phyloP scores from a whole-genome alignment of 768 basidiomycete species.

The Boletus pseudo-olivaceus region DNA sequence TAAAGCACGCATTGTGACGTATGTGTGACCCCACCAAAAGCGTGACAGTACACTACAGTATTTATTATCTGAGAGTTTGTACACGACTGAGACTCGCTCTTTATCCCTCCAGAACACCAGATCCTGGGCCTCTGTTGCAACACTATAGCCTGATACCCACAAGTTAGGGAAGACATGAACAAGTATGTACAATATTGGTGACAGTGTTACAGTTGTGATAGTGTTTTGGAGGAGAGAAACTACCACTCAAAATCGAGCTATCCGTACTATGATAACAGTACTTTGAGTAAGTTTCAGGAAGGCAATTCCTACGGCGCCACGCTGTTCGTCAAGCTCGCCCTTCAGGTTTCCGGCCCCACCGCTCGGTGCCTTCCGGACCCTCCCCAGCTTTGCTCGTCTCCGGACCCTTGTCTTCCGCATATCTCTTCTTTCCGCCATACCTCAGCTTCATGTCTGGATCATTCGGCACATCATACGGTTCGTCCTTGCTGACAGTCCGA shows the following conservation, averaged over 20 bases:
- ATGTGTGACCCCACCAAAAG: too few relatives aligned
- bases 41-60: too few relatives aligned
- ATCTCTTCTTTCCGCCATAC: slow-evolving; percentile 22
- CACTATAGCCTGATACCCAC: too few relatives aligned
- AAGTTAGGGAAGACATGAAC: not conserved
- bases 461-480: slow-evolving; percentile 23
- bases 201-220: too few relatives aligned
- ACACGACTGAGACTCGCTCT: not conserved
- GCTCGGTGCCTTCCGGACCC: slow-evolving; percentile 38
- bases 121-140: too few relatives aligned
- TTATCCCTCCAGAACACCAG: too few relatives aligned
- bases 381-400: slow-evolving; percentile 34
- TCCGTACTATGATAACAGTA: not conserved
- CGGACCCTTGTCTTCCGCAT: slow-evolving; percentile 24
- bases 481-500: slow-evolving; percentile 20
- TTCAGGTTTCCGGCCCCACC: slow-evolving; percentile 35
- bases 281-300: not conserved
- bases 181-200: not conserved
- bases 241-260: too few relatives aligned
- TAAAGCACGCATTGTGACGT: too few relatives aligned
- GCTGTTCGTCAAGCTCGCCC: slow-evolving; percentile 13
- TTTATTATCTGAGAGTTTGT: too few relatives aligned
- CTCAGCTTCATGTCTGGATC: slow-evolving; percentile 9
- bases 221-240: not conserved
- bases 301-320: not conserved